Base-by-base conservation (phyloP, 352 stramenopile genomes). In the Globisporangium barbulae region DNA sequence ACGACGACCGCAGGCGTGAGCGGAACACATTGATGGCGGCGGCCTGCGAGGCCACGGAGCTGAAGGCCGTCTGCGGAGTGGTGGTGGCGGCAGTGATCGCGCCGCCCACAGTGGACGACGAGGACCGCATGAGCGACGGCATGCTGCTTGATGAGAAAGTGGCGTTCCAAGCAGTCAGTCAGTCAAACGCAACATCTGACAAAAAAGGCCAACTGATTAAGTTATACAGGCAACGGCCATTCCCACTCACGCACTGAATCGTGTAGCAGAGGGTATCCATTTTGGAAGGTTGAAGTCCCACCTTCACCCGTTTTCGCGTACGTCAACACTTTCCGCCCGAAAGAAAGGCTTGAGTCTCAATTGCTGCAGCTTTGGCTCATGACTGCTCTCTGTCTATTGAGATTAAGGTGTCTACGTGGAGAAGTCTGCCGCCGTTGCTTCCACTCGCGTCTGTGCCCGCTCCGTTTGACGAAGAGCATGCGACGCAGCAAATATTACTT, bases 21-120 rank as follows among this genome's bases (percentile, higher is more conserved):
- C 76, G 76, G 17, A 72, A 65, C 47, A 71, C 68, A 25, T 85
- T 75, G n/a, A 81, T 68, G 35, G 68, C 68, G 8, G 73, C 63
- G 57, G 72, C 72, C 58, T 91, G 78, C 39, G 71, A 69, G 13
- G 74, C 79, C 9, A 85, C 59, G 6, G 73, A 74, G 63, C 71
- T 73, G 41, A 89, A 55, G n/a, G 55, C 17, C 45, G 45, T 30
- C 21, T 15, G 13, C 52, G 37, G 33, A 31, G 31, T 19, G 12
- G 31, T n/a, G 30, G 52, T 5, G 3, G 54, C 71, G 49, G 72
- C 69, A 41, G 60, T 37, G 22, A 56, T 31, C 49, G 69, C 9
- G 66, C 62, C 37, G 56, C 73, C 9, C 31, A 33, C 17, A 15
- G 63, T 42, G n/a, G 53, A 58, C 31, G 53, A 52, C 35, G 61